Percentiles rank a stretch among this genome's conserved stretches.
Conservation (phyloP, 169 alveolate genomes). For the Cytauxzoon felis region DNA sequence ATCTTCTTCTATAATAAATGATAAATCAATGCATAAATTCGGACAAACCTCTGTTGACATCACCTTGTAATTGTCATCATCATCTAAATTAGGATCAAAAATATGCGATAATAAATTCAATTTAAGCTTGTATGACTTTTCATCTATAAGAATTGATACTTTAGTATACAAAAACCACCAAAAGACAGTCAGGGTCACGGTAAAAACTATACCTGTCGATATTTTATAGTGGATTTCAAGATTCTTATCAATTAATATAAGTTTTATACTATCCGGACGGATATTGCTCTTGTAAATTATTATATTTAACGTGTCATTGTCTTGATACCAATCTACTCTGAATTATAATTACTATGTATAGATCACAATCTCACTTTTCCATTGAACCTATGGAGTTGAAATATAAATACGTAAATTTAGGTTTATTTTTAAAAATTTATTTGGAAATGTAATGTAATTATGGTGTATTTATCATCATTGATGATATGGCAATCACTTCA, state of each 20-base stretch:
- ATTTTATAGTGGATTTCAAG: slow-evolving; percentile 2
- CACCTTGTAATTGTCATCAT: slow-evolving; percentile 6
- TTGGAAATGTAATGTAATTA: too few species aligned
- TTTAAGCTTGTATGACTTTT: background rate
- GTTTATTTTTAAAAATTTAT: too few species aligned
- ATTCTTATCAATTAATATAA: background rate
- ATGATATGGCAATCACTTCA: too few species aligned
- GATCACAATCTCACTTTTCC: background rate
- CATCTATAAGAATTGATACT: too few species aligned
- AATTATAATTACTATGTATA: background rate
- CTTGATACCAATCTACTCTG: slow-evolving; percentile 50
- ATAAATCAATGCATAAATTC: background rate
- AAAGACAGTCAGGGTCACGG: too few species aligned
- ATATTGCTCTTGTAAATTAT: slow-evolving; percentile 9
- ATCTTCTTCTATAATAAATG: slow-evolving; percentile 15
- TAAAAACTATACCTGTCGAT: background rate
- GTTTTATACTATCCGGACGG: background rate
- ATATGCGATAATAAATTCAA: background rate
- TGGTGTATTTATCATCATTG: too few species aligned
- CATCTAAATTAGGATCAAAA: background rate
- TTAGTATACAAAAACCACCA: too few species aligned
- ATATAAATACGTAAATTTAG: too few species aligned
- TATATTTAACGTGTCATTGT: slow-evolving; percentile 10
- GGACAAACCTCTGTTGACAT: slow-evolving; percentile 4
- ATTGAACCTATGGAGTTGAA: background rate